Evolutionary conservation across 495 filamentous ascomycete genomes (phyloP).

Genomic region (Penicillium paradoxum): DNA sequence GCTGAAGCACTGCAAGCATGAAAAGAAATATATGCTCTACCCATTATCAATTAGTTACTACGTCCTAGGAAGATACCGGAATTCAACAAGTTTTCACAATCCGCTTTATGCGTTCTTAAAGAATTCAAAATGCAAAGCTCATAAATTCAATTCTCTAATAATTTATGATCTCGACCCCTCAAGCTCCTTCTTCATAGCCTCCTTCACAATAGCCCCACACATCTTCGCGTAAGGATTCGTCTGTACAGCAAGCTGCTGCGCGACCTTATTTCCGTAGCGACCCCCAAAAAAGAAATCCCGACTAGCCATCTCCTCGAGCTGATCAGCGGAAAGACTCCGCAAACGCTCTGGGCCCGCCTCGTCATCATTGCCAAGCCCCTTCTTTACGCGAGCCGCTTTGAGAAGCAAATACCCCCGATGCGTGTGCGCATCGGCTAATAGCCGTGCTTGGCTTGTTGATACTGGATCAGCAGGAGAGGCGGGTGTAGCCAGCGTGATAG

Average conservation of each 20-base stretch:
- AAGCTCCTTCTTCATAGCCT: slow-evolving; percentile 75
- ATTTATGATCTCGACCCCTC: slow-evolving; percentile 13
- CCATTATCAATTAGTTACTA: slow-evolving; percentile 1
- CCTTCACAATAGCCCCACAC: slow-evolving; percentile 80
- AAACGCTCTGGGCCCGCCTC: slow-evolving; percentile 30
- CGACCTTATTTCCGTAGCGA: slow-evolving; percentile 72
- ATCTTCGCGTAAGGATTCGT: slow-evolving; percentile 87
- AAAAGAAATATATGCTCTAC: slow-evolving; percentile 3
- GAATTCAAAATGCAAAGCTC: neutral
- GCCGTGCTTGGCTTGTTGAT: slow-evolving; percentile 54
- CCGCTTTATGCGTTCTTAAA: too few species aligned
- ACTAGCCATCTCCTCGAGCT: slow-evolving; percentile 69
- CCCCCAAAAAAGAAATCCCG: slow-evolving; percentile 71
- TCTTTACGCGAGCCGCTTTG: slow-evolving; percentile 51
- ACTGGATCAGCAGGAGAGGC: slow-evolving; percentile 44
- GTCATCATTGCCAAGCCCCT: neutral
- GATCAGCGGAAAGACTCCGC: slow-evolving; percentile 38
- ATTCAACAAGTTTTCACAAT: neutral
- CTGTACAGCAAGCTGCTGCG: slow-evolving; percentile 67
- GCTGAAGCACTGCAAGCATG: neutral
- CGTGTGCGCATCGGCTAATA: slow-evolving; percentile 67
- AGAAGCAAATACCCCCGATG: slow-evolving; percentile 71
- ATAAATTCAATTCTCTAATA: neutral
- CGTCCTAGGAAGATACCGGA: neutral
- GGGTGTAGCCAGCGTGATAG: slow-evolving; percentile 63